These are phyloP conservation scores for Termitomyces sp. DNA, from an alignment of 768 basidiomycete genomes.

Conservation along the genomic window DNA sequence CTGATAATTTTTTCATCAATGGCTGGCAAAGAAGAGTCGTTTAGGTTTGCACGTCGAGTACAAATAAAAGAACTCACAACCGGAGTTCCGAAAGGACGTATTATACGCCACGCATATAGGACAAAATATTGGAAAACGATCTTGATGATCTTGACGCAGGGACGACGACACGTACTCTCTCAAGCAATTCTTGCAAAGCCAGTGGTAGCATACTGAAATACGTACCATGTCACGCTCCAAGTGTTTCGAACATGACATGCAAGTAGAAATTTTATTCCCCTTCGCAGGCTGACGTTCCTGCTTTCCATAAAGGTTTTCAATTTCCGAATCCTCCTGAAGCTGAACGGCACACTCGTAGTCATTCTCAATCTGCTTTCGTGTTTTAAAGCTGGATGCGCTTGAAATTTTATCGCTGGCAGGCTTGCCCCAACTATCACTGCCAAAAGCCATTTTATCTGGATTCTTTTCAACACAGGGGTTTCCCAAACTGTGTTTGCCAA, in stretches of 20 bases:
- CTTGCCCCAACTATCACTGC: background rate
- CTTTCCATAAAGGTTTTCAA: background rate
- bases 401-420: background rate
- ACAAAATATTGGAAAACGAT: constrained; percentile 58
- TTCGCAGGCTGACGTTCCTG: background rate
- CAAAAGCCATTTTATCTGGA: background rate
- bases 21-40: constrained; percentile 22
- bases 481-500: background rate
- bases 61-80: background rate
- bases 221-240: background rate
- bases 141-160: constrained; percentile 49
- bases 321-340: background rate
- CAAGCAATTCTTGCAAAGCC: constrained; percentile 54
- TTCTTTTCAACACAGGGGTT: background rate
- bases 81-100: constrained; percentile 16
- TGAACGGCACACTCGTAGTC: background rate
- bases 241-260: constrained; percentile 48
- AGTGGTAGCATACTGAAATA: constrained; percentile 45
- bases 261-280: constrained; percentile 29
- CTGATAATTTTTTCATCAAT: constrained; percentile 35
- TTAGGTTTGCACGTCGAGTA: background rate
- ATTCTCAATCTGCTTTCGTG: background rate
- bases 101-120: constrained; percentile 44
- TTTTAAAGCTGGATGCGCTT: background rate
- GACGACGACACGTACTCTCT: constrained; percentile 37